Conservation (phyloP, 2,329 filamentous ascomycete genomes). For the Fusarium gaditjirri region DNA sequence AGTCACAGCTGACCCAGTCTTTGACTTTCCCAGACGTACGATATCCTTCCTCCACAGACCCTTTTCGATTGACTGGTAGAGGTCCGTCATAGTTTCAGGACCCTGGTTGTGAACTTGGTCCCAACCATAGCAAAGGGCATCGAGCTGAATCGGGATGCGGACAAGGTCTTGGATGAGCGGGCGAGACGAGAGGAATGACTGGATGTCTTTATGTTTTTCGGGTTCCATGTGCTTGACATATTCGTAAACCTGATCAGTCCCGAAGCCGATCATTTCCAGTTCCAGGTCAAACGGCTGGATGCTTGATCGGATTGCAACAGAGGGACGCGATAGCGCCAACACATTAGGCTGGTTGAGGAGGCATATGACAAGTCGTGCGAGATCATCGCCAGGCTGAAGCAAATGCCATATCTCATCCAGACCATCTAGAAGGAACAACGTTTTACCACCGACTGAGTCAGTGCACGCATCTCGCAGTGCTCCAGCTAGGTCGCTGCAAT, state of each 20-base stretch:
- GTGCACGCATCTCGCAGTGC: neutral
- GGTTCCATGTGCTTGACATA: neutral
- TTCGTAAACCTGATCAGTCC: neutral
- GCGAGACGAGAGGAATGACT: neutral
- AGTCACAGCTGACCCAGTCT: too few species aligned
- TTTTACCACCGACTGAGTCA: neutral
- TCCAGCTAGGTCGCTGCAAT: neutral
- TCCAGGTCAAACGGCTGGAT: neutral
- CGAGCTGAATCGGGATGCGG: neutral
- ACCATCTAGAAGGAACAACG: neutral
- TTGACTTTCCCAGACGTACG: neutral
- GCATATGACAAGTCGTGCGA: neutral
- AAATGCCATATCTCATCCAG: neutral
- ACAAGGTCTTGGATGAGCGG: neutral
- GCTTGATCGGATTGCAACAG: neutral
- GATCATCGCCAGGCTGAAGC: neutral
- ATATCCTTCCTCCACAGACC: neutral
- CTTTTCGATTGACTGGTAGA: neutral
- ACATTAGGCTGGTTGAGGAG: neutral
- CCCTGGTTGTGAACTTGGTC: neutral
- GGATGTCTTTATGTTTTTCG: neutral
- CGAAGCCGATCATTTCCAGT: neutral
- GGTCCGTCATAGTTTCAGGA: neutral
- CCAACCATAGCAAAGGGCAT: neutral
- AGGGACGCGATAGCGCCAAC: neutral